These are phyloP conservation scores for Aquilaria agallochum DNA, from an alignment of 441 rosid genomes.

Conservation along the genomic window DNA sequence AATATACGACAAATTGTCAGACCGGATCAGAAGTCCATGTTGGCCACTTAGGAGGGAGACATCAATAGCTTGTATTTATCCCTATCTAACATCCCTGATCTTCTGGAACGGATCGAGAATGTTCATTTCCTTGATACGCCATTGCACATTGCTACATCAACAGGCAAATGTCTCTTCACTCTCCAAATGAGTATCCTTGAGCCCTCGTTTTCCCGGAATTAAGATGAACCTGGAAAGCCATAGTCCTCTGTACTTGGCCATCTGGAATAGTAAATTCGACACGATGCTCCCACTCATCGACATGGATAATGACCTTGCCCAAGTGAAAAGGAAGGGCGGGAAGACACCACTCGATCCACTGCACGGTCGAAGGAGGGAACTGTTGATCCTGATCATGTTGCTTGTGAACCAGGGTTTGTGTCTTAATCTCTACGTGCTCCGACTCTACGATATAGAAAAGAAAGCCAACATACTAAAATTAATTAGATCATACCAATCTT, in stretches of 20 bases:
- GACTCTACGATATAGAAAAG: too few species aligned
- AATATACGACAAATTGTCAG: too few species aligned
- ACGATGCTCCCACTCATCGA: neutral
- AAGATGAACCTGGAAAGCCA: slow-evolving; percentile 2
- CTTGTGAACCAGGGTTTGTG: neutral
- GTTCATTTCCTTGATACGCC: neutral
- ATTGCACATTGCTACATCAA: neutral
- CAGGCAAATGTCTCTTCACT: neutral
- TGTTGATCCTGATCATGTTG: neutral
- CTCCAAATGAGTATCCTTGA: neutral
- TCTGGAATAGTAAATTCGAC: neutral
- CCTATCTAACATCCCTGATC: neutral
- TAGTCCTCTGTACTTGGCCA: slow-evolving; percentile 9
- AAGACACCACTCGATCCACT: slow-evolving; percentile 5
- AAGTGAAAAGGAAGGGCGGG: neutral
- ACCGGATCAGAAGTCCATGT: neutral
- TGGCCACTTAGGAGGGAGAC: neutral
- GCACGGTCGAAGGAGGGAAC: neutral
- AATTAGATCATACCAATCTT: too few species aligned
- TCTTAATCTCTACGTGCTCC: too few species aligned
- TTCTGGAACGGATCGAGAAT: neutral
- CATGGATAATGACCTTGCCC: neutral
- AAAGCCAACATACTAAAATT: too few species aligned
- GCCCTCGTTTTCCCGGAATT: neutral
- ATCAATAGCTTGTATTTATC: neutral